Evolutionary conservation across 805 yeast genomes (phyloP).

Genomic region (Pichia deserticola): DNA sequence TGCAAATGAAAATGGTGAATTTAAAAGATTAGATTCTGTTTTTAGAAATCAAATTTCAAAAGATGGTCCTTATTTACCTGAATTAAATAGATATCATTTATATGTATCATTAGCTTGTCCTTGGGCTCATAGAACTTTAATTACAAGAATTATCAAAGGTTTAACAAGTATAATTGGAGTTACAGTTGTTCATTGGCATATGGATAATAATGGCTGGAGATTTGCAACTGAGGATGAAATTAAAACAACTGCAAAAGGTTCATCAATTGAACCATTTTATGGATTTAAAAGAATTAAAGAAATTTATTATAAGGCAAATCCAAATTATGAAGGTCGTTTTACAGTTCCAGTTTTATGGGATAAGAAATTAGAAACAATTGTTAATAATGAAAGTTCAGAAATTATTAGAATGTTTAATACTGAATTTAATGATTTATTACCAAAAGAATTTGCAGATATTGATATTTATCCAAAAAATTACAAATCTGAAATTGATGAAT

Average conservation of each 20-base stretch:
- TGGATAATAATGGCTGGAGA: conserved; percentile 88
- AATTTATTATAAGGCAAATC: conserved; percentile 66
- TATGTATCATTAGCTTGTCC: conserved; percentile 91
- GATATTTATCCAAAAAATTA: conserved; percentile 58
- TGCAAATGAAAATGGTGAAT: conserved; percentile 48
- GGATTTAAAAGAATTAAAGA: conserved; percentile 56
- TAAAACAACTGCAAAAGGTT: conserved; percentile 27
- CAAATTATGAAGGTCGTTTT: conserved; percentile 71
- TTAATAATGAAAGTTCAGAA: conserved; percentile 86
- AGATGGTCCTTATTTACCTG: conserved; percentile 64
- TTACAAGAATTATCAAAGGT: conserved; percentile 70
- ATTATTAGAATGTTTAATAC: conserved; percentile 77
- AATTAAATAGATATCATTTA: conserved; percentile 74
- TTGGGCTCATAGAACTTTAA: conserved; percentile 87
- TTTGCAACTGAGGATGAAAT: conserved; percentile 45
- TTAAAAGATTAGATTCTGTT: conserved; percentile 38
- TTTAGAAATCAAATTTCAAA: conserved; percentile 58
- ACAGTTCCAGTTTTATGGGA: conserved; percentile 96
- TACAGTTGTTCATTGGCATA: conserved; percentile 84
- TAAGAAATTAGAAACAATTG: conserved; percentile 71
- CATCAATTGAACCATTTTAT: conserved; percentile 54
- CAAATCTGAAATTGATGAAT: conserved; percentile 56
- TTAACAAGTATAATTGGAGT: conserved; percentile 51
- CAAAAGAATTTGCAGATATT: conserved; percentile 35
- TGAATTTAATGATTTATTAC: conserved; percentile 43